phyloP scores from a whole-genome alignment of 805 yeast genomes.

The Cyberlindnera lachancei region DNA sequence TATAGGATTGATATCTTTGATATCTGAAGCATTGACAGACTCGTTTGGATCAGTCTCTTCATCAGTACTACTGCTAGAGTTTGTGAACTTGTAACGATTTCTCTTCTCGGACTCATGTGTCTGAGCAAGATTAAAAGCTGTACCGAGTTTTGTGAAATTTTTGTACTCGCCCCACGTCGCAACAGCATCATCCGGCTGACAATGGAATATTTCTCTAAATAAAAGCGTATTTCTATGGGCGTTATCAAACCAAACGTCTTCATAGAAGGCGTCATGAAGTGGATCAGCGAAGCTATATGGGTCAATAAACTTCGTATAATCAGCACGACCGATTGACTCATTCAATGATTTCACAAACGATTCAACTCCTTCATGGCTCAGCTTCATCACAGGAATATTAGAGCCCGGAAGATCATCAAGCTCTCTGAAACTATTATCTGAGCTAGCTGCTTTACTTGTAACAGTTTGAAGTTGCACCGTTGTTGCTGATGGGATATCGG shows the following conservation, averaged over 20 bases:
- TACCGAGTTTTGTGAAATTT: slow-evolving; percentile 49
- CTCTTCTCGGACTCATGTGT: slow-evolving; percentile 20
- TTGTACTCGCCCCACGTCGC: slow-evolving; percentile 86
- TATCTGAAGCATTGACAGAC: slow-evolving; percentile 10
- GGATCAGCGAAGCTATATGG: slow-evolving; percentile 92
- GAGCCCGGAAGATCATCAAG: slow-evolving; percentile 20
- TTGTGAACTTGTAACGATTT: neutral
- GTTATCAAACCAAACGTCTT: slow-evolving; percentile 75
- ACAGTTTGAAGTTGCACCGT: neutral
- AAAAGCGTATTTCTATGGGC: slow-evolving; percentile 80
- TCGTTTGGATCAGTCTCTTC: neutral
- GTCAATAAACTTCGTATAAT: slow-evolving; percentile 49
- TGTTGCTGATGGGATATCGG: neutral
- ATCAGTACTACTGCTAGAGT: slow-evolving; percentile 2
- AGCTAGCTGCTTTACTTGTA: neutral
- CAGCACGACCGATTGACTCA: slow-evolving; percentile 29
- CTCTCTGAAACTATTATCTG: slow-evolving; percentile 4
- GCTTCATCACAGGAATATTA: slow-evolving; percentile 32
- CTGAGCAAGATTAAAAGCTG: slow-evolving; percentile 42
- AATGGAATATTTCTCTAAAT: slow-evolving; percentile 78
- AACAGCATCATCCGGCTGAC: slow-evolving; percentile 94
- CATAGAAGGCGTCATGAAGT: slow-evolving; percentile 68
- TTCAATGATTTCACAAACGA: slow-evolving; percentile 32
- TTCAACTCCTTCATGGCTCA: slow-evolving; percentile 36
- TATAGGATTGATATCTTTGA: slow-evolving; percentile 3